Evolutionary conservation across 2,329 filamentous ascomycete species (phyloP).

Genomic region (Diaporthe aspalathi): DNA sequence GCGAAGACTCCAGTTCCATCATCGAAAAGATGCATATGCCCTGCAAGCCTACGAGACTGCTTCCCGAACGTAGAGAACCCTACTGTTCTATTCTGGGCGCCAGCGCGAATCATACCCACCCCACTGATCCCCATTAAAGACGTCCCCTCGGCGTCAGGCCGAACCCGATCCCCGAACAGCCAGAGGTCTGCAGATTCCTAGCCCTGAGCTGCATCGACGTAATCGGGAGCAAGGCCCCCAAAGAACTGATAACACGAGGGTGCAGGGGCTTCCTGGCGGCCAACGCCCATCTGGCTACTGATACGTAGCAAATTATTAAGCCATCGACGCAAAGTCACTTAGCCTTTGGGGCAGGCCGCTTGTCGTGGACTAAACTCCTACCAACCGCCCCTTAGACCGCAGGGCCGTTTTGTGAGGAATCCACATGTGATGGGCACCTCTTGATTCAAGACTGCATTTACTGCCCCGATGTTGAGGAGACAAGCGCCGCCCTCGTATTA

Average conservation of each 20-base stretch:
- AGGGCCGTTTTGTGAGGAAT: background rate
- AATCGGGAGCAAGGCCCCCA: background rate
- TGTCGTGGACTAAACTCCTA: background rate
- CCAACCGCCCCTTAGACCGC: background rate
- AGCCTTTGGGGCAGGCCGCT: background rate
- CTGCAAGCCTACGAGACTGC: background rate
- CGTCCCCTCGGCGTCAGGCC: slow-evolving; percentile 9
- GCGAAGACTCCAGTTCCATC: background rate
- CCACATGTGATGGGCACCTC: slow-evolving; percentile 19
- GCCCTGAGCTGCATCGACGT: background rate
- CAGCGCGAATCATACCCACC: slow-evolving; percentile 8
- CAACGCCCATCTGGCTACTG: background rate
- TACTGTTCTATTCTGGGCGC: slow-evolving; percentile 8
- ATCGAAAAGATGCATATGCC: background rate
- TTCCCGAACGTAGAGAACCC: background rate
- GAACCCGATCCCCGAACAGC: background rate
- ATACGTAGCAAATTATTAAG: background rate
- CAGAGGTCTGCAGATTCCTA: background rate
- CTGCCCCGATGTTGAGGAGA: background rate
- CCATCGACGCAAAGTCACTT: background rate
- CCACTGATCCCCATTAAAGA: background rate
- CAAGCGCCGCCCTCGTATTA: slow-evolving; percentile 7
- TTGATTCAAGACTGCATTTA: slow-evolving; percentile 15
- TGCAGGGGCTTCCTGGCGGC: background rate
- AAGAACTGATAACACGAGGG: slow-evolving; percentile 9